Conservation (phyloP, 352 stramenopile genomes). For the Globisporangium iwayamae region DNA sequence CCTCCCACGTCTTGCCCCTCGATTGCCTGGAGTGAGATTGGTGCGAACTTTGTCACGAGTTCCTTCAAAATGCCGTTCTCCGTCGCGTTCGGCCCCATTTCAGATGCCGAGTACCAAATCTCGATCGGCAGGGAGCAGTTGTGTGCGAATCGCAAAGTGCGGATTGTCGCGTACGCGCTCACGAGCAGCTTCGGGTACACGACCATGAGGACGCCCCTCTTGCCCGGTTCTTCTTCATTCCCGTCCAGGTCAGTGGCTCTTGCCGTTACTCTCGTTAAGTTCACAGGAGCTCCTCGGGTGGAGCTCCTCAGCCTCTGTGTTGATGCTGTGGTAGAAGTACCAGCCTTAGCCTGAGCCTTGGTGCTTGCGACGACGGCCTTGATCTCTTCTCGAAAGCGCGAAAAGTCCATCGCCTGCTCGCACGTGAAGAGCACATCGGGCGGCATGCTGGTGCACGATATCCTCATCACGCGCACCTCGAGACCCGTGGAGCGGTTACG, state of each 20-base stretch:
- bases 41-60: conserved; percentile 21
- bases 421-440: conserved; percentile 40
- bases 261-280: background rate
- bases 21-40: conserved; percentile 29
- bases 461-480: conserved; percentile 36
- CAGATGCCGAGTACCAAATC: conserved; percentile 45
- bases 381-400: conserved; percentile 23
- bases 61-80: conserved; percentile 20
- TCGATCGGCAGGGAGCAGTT: conserved; percentile 55
- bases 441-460: conserved; percentile 29
- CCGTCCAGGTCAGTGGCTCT: background rate
- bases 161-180: conserved; percentile 37
- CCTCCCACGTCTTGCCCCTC: conserved; percentile 21
- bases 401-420: conserved; percentile 40
- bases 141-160: conserved; percentile 28
- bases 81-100: conserved; percentile 29
- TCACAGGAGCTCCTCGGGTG: background rate
- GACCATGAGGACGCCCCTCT: conserved; percentile 46
- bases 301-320: background rate
- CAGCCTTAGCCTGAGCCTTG: too few species aligned
- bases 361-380: conserved; percentile 3
- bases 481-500: conserved; percentile 28
- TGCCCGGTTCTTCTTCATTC: background rate
- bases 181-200: conserved; percentile 51
- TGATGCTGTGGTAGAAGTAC: background rate